Evolutionary conservation across 495 filamentous ascomycete genomes (phyloP), one percentile per base, ranked within the genome.

Genomic region (Aspergillus egyptiacus): DNA sequence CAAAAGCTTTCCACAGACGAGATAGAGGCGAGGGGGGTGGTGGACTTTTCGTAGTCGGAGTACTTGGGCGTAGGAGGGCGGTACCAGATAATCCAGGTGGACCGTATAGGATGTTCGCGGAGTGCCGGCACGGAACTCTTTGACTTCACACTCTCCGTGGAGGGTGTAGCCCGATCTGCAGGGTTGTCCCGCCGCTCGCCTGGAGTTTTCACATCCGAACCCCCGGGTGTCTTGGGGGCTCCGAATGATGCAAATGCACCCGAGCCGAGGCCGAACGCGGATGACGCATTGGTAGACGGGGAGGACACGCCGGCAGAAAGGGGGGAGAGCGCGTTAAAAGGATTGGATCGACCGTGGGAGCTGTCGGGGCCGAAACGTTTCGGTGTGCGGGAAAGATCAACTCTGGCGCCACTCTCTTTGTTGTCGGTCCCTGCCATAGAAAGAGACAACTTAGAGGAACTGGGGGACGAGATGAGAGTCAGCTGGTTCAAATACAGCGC

Each of bases 241-340:
- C 93, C 91, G 68, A 98, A 98, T 5, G 89, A 93, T 31, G 94
- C 93, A 68, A 98, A 98, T 34, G 93, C 93, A 51, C 93, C 93
- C 25, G 88, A 89, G 32, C 93, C 93, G 25, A 98, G 78, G 45
- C 90, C 89, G 63, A 98, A 98, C 41, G 91, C 91, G 47, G 84
- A 89, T 6, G 94, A 94, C 50, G 89, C 93, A 54, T 85, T 86
- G 46, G 82, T 75, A 15, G 87, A 93, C 7, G 93, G 91, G 20
- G 93, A 95, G 14, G 86, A 82, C n/a, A 94, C 75, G 30, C 79
- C 75, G 48, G 72, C 75, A 17, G 81, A 80, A 43, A 84, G 61
- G 27, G 90, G 88, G 20, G 86, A 81, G 64, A 87, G 77, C 51
- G 83, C 78, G 66, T 84, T 87, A 71, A 96, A 94, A 18, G 93